Evolutionary conservation across 805 yeast species (phyloP), one percentile per base, ranked within the genome.

Genomic region (Wickerhamomyces kurtzmanii): DNA sequence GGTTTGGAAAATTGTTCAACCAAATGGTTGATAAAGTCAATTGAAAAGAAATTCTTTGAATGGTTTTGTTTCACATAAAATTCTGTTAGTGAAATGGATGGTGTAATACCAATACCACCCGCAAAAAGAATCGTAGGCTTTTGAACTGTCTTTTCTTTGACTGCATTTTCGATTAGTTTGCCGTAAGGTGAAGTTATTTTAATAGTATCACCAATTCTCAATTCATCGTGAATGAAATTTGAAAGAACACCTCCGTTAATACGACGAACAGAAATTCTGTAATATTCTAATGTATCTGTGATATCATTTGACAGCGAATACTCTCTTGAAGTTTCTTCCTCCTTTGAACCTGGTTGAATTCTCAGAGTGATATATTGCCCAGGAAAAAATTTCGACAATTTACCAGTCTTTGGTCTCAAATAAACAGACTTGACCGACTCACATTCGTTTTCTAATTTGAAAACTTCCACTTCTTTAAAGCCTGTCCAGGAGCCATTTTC

Each of bases 71-170:
- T 11, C 8, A 42, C 20, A 32, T 36, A 43, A 27, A 27, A 42
- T 41, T 70, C 70, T 12, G 63, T 44, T 44, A 75, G 65, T 6
- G 82, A 58, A 19, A 77, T 40, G 18, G 72, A 31, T 19, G 86
- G 85, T 5, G 85, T 78, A 28, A 72, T 68, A 36, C 84, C 85
- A 31, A 74, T 71, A 29, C 85, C 86, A 26, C 75, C 80, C 13
- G 71, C 60, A 30, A 74, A 51, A 17, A 75, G 47, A 2, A 65
- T 57, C 13, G 59, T 43, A 15, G 61, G 58, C 22, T 45, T 31
- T 13, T 45, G 47, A 11, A 50, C 37, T 17, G 57, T 54, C 32
- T 55, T 23, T 17, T 43, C 36, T 26, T 43, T 24, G n/a, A 36
- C 25, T 26, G 44, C 29, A 26, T 47, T 39, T 23, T 55, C 58